Evolutionary conservation across 2,329 filamentous ascomycete genomes (phyloP).

Genomic region (Albifimbria verrucaria): DNA sequence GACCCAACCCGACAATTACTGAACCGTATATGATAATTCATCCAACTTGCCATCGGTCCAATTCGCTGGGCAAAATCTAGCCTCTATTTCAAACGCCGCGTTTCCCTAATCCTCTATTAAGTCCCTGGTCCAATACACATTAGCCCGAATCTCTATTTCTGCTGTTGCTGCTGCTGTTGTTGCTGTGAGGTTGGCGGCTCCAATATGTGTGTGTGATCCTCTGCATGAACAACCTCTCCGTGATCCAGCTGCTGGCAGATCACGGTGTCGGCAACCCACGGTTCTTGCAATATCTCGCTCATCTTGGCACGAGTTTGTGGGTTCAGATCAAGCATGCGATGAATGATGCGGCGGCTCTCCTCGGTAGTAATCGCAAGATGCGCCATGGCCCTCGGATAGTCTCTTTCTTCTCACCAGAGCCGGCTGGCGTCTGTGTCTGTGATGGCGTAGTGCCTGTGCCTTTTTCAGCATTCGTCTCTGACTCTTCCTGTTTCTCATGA

Average conservation of each 20-base stretch:
- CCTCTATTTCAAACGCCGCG: constrained; percentile 1
- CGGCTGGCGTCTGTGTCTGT: constrained; percentile 25
- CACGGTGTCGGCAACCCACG: constrained; percentile 81
- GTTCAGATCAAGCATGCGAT: constrained; percentile 87
- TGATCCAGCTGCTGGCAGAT: constrained; percentile 76
- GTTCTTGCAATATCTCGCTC: constrained; percentile 80
- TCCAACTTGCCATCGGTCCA: not conserved
- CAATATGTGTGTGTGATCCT: constrained; percentile 79
- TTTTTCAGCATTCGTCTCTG: constrained; percentile 6
- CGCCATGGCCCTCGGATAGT: constrained; percentile 92
- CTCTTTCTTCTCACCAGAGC: constrained; percentile 56
- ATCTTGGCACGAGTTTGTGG: constrained; percentile 80
- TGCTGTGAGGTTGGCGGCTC: constrained; percentile 61
- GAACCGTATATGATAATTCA: too few species aligned
- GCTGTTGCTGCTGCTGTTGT: constrained; percentile 16
- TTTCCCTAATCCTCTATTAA: not conserved
- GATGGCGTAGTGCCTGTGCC: constrained; percentile 9
- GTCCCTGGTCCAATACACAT: not conserved
- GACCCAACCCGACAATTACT: too few species aligned
- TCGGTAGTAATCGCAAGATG: constrained; percentile 78
- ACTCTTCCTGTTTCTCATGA: constrained; percentile 15
- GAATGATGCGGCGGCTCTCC: constrained; percentile 89
- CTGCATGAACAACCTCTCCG: constrained; percentile 67
- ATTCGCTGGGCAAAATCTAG: not conserved
- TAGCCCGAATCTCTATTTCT: constrained; percentile 8